Evolutionary conservation across 1,284 basidiomycete species (phyloP).

Genomic region (Ceratobasidium sp.): DNA sequence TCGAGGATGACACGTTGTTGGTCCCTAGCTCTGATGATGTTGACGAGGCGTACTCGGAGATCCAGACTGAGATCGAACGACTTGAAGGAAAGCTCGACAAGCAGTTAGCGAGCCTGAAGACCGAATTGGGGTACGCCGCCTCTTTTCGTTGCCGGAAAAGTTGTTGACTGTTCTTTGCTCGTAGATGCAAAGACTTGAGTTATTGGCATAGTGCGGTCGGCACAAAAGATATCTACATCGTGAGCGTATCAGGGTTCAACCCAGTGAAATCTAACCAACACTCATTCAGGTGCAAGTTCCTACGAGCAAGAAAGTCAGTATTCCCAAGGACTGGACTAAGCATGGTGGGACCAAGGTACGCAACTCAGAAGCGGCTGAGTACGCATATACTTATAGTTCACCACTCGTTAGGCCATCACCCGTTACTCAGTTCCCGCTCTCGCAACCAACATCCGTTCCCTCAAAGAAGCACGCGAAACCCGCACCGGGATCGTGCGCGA

Average conservation of each 20-base stretch:
- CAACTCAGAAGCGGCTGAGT: constrained; percentile 22
- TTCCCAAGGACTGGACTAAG: constrained; percentile 88
- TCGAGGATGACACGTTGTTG: constrained; percentile 22
- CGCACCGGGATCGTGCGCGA: constrained; percentile 79
- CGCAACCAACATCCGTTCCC: constrained; percentile 72
- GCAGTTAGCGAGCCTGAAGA: constrained; percentile 69
- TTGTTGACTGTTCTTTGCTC: not conserved
- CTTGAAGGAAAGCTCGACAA: constrained; percentile 78
- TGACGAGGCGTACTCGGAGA: constrained; percentile 82
- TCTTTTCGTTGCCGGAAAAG: constrained; percentile 22
- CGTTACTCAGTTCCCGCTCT: constrained; percentile 84
- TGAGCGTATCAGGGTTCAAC: constrained; percentile 53
- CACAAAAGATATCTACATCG: constrained; percentile 64
- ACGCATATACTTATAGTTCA: constrained; percentile 38
- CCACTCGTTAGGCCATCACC: constrained; percentile 64
- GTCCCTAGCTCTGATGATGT: constrained; percentile 59
- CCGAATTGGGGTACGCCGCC: constrained; percentile 65
- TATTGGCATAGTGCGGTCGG: constrained; percentile 90
- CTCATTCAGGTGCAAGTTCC: constrained; percentile 41
- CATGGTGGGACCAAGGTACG: constrained; percentile 80
- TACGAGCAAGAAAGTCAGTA: constrained; percentile 49
- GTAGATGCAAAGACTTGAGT: constrained; percentile 55
- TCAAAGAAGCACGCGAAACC: constrained; percentile 94
- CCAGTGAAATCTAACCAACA: not conserved
- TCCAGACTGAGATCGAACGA: constrained; percentile 73